Percentiles rank a stretch among this genome's conserved stretches.
Evolutionary conservation across 2,329 filamentous ascomycete species (phyloP).

Genomic region (Diaporthe batatas): DNA sequence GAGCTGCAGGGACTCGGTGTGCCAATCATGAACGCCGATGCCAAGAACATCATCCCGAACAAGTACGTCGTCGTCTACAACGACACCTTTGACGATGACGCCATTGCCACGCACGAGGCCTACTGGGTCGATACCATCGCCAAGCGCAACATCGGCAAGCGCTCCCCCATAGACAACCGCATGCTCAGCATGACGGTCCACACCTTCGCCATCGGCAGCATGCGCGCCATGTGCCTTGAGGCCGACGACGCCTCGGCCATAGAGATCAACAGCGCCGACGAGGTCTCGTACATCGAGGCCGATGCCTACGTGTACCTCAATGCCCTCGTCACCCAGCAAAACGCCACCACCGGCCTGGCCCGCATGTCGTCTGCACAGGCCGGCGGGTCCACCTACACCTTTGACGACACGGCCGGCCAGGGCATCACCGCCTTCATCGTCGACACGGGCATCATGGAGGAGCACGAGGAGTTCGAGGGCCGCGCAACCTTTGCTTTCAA

Average conservation of each 20-base stretch:
- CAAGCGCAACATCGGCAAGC: constrained; percentile 70
- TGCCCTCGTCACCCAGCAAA: constrained; percentile 63
- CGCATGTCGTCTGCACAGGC: constrained; percentile 63
- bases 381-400: constrained; percentile 59
- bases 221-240: constrained; percentile 64
- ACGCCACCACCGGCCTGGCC: constrained; percentile 66
- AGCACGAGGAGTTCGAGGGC: constrained; percentile 69
- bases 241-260: constrained; percentile 53
- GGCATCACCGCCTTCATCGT: constrained; percentile 74
- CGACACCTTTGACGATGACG: constrained; percentile 61
- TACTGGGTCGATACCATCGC: constrained; percentile 63
- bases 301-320: constrained; percentile 61
- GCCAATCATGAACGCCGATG: constrained; percentile 64
- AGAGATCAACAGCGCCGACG: constrained; percentile 60
- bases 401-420: constrained; percentile 64
- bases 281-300: constrained; percentile 59
- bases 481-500: constrained; percentile 68
- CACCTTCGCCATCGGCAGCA: constrained; percentile 61
- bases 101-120: constrained; percentile 64
- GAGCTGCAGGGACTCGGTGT: constrained; percentile 51
- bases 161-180: constrained; percentile 59
- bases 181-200: constrained; percentile 62
- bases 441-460: constrained; percentile 72
- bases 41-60: constrained; percentile 64
- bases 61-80: constrained; percentile 77